phyloP scores from a whole-genome alignment of 306 rosid species.

The Fragaria ananassa region DNA sequence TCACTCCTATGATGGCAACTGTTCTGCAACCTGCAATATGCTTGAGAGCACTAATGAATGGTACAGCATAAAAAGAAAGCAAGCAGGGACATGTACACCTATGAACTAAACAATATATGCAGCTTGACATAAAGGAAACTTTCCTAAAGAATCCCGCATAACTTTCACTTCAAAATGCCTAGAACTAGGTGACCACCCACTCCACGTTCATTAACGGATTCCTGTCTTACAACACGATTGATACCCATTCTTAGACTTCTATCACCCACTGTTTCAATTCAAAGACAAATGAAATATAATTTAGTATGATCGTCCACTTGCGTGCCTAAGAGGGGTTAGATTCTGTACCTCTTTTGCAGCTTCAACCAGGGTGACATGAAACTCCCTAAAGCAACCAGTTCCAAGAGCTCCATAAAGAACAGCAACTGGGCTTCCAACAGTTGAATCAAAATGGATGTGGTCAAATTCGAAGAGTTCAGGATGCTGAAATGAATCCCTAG shows the following conservation, averaged over 20 bases:
- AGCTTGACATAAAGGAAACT: neutral
- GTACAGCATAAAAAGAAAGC: neutral
- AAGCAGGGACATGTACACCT: neutral
- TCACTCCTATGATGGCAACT: neutral
- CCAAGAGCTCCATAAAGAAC: constrained; percentile 92
- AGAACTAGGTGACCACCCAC: neutral
- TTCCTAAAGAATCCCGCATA: neutral
- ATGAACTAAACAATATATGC: neutral
- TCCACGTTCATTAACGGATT: neutral
- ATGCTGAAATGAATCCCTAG: constrained; percentile 54
- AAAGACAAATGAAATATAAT: constrained; percentile 13
- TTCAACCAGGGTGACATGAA: constrained; percentile 61
- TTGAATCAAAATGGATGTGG: constrained; percentile 73
- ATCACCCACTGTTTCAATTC: neutral
- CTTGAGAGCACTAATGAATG: neutral
- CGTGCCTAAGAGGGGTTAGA: constrained; percentile 1
- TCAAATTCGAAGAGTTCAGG: constrained; percentile 88
- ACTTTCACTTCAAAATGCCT: neutral
- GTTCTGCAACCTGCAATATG: neutral
- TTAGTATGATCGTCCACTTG: neutral
- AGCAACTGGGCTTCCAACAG: constrained; percentile 60
- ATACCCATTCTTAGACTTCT: constrained; percentile 5
- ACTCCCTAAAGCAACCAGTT: constrained; percentile 76
- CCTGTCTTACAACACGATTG: neutral
- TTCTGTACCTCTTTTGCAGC: constrained; percentile 76